Percentiles rank a stretch among this genome's conserved stretches.
Evolutionary conservation across 73 alveolate genomes (phyloP).

Genomic region (Paramecium pentaurelia): DNA sequence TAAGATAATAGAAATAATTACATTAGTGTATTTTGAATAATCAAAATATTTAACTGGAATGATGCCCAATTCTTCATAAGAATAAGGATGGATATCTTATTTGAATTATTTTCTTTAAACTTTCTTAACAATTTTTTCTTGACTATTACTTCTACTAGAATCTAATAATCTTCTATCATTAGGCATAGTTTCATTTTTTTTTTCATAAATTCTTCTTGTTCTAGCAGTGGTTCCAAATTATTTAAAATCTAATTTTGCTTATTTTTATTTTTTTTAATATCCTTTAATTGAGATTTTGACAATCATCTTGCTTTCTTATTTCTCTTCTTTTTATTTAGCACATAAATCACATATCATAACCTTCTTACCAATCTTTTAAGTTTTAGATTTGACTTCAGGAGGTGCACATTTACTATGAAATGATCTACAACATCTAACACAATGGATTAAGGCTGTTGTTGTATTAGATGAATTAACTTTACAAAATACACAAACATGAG

Average conservation of each 20-base stretch:
- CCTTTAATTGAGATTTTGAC: background rate
- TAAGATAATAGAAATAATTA: background rate
- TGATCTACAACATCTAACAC: slow-evolving; percentile 60
- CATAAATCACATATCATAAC: slow-evolving; percentile 55
- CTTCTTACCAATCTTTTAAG: slow-evolving; percentile 23
- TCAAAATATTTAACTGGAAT: background rate
- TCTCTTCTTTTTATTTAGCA: background rate
- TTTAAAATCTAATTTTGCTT: slow-evolving; percentile 19
- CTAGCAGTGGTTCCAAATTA: slow-evolving; percentile 1
- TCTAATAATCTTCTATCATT: background rate
- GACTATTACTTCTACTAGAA: background rate
- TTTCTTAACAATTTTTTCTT: background rate
- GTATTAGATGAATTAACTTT: slow-evolving; percentile 9
- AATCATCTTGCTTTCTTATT: background rate
- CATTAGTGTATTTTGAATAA: background rate
- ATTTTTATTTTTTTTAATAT: background rate
- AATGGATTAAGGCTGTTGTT: slow-evolving; percentile 45
- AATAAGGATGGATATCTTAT: background rate
- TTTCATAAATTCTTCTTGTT: background rate
- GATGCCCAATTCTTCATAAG: slow-evolving; percentile 31
- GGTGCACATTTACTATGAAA: slow-evolving; percentile 47
- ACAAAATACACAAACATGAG: slow-evolving; percentile 52
- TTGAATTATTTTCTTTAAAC: background rate
- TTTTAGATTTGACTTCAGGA: background rate
- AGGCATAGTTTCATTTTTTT: background rate